Base-by-base conservation (phyloP, 768 basidiomycete genomes). In the Rhizopogon sp. region DNA sequence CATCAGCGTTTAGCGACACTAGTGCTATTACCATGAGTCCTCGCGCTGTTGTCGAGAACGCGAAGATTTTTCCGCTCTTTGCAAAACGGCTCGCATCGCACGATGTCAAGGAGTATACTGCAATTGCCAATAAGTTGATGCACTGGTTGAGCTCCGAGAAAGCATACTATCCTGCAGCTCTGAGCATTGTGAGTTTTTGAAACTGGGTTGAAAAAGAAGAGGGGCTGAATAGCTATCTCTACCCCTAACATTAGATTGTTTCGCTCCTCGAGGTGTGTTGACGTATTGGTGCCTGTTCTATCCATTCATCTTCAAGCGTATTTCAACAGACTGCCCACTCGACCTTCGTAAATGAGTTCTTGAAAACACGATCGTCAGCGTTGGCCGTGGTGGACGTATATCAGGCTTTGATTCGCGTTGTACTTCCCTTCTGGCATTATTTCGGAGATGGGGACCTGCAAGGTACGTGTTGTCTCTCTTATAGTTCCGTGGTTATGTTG, bases 111-210 rank as follows among this genome's bases (percentile, higher is more conserved):
- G 62, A 67, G 11, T 70, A 57, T 17, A 16, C 41, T 22, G 52
- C 20, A 16, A 68, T 58, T 1, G 35, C 74, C 6, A 61, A 61
- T 16, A 81, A 75, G 61, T 64, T 83, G 17, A 65, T 70, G 1
- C 5, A n/a, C 2, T 84, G 80, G 80, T 61, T 82, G 41, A 46
- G 62, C 25, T 74, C 76, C 50, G 70, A 73, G 41, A 76, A 75
- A 58, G 82, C 82, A 1, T 84, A 84, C 60, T 84, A 84, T 61
- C 45, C 64, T 1, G 69, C 57, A 33, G 82, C 80, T 42, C 74
- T 79, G 37, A 74, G 72, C 43, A 74, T 78, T 68, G 83, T 81
- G 55, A 56, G 70, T 61, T 7, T 41, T 25, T n/a, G n/a, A 5
- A 5, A 6, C 4, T 39, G 55, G n/a, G 5, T 59, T 39, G 22